These are phyloP conservation scores for Fragaria iinumae DNA, from an alignment of 306 rosid genomes.

Conservation along the genomic window DNA sequence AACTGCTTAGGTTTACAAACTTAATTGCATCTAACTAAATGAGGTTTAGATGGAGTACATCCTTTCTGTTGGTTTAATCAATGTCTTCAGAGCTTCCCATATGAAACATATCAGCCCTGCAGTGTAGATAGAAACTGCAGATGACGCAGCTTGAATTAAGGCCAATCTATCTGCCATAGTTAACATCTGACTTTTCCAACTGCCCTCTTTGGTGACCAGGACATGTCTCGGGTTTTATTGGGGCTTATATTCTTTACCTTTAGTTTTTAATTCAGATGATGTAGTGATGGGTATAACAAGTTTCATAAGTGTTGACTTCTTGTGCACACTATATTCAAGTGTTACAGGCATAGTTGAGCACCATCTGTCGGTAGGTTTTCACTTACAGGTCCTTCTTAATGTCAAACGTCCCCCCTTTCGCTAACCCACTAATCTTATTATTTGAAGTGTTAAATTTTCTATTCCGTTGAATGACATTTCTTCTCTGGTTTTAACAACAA, in stretches of 20 bases:
- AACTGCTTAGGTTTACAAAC: not conserved
- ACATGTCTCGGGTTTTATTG: not conserved
- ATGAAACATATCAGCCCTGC: not conserved
- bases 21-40: not conserved
- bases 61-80: not conserved
- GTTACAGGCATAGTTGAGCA: not conserved
- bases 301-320: not conserved
- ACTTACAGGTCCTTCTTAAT: not conserved
- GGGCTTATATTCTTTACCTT: not conserved
- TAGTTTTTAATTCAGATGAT: not conserved
- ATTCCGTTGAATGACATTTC: constrained; percentile 8
- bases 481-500: not conserved
- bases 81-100: not conserved
- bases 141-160: not conserved
- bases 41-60: not conserved
- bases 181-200: not conserved
- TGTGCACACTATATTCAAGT: not conserved
- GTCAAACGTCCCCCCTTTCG: not conserved
- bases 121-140: not conserved
- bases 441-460: constrained; percentile 5
- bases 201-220: not conserved
- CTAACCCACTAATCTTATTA: not conserved
- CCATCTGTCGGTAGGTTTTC: not conserved
- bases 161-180: not conserved
- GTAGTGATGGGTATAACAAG: not conserved